phyloP scores from a whole-genome alignment of 768 basidiomycete genomes.

The Pleurotus eryngii region DNA sequence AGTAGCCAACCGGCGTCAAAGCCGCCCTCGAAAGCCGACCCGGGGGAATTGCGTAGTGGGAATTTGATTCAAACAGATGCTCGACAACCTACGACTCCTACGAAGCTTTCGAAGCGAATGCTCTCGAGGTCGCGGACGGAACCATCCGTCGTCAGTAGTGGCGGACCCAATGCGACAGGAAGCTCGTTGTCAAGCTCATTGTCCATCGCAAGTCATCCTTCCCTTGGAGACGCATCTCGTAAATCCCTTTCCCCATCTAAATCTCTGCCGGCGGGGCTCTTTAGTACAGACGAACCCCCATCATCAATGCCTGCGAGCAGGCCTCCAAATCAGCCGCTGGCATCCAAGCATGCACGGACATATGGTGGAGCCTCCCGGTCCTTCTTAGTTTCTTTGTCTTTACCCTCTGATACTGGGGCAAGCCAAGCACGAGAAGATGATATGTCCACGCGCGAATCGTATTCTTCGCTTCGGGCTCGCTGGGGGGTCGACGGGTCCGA shows the following conservation, averaged over 20 bases:
- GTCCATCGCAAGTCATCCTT: constrained; percentile 1
- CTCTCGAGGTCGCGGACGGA: constrained; percentile 67
- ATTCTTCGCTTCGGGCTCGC: constrained; percentile 66
- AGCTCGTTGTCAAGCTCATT: constrained; percentile 10
- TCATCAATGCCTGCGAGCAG: constrained; percentile 16
- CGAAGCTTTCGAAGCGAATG: constrained; percentile 66
- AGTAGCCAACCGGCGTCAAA: background rate
- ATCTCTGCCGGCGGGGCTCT: constrained; percentile 19
- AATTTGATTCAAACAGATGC: too few species aligned
- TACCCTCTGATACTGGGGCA: constrained; percentile 22
- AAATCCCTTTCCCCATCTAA: constrained; percentile 1
- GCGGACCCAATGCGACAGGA: background rate
- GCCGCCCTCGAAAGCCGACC: background rate
- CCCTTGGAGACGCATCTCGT: constrained; percentile 13
- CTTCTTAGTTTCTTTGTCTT: constrained; percentile 64
- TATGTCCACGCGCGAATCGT: constrained; percentile 62
- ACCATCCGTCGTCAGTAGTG: constrained; percentile 36
- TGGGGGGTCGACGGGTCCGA: constrained; percentile 84
- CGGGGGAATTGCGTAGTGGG: background rate
- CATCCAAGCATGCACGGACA: constrained; percentile 48
- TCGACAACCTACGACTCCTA: constrained; percentile 20
- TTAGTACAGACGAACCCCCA: constrained; percentile 17
- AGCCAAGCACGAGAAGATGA: constrained; percentile 47
- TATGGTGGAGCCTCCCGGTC: constrained; percentile 81
- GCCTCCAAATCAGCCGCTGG: constrained; percentile 22